Base-by-base conservation (phyloP, 805 yeast genomes). In the Metschnikowia similis region DNA sequence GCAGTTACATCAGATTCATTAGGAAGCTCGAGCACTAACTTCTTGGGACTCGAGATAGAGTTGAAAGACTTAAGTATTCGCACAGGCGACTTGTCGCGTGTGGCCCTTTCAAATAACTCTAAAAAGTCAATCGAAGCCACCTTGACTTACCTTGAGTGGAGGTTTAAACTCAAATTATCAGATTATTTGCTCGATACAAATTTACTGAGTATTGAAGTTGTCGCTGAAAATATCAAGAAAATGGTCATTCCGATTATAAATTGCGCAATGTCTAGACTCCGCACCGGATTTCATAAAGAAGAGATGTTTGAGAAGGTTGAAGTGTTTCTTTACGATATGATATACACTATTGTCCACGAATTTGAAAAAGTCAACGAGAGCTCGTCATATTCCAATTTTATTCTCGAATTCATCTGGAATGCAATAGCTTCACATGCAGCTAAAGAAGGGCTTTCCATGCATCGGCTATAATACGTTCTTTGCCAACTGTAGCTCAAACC, bases 1-100 rank as follows among this genome's bases (percentile, higher is more conserved):
- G 50, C 57, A 48, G 31, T 60, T 5, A 53, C 51, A 35, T 52
- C 61, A 2, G 38, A 49, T 10, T 35, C 38, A 30, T 35, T 28
- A 6, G 44, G 41, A 10, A 35, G 34, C 2, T 38, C 47, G 8
- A 38, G 59, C 3, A 58, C 51, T 13, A 32, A 34, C 13, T 73
- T 68, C 48, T 60, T 69, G 28, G 76, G 76, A 0, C 50, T 72
- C 21, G 55, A 52, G 3, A 63, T 72, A 13, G 52, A 61, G 39
- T 45, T 57, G 4, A 35, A 47, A 9, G 58, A 62, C 5, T 49
- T 70, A 30, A 61, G 58, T 27, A 52, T 67, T 8, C 43, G 47
- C 17, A 43, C 53, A 30, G 55, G 53, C 7, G 49, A 48, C 42
- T 36, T 49, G 10, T 28, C 39, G 6, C 45, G 48, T 6, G 26